These are phyloP conservation scores for Xylaria hypoxylon DNA, from an alignment of 2,329 filamentous ascomycete species.

Conservation along the genomic window DNA sequence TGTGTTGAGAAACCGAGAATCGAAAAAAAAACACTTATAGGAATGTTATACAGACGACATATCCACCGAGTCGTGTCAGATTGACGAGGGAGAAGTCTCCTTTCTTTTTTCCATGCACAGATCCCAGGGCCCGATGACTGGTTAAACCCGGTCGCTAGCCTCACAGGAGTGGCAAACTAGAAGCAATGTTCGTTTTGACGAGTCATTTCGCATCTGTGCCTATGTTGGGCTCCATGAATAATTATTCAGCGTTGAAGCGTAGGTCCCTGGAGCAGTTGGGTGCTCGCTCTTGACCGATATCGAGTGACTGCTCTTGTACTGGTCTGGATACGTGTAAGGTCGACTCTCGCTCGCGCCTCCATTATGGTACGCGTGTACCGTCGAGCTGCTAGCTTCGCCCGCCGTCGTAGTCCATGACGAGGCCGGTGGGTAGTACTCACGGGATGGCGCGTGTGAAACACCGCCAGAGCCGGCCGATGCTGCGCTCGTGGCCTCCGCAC, in stretches of 20 bases:
- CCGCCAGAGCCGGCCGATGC: constrained; percentile 28
- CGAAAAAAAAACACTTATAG: constrained; percentile 28
- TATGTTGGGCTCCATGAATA: constrained; percentile 69
- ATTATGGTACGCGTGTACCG: constrained; percentile 58
- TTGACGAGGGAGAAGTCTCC: constrained; percentile 19
- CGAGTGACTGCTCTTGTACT: constrained; percentile 58
- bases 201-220: constrained; percentile 2
- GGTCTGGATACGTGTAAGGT: constrained; percentile 63
- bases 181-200: constrained; percentile 5
- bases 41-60: constrained; percentile 38
- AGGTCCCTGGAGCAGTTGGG: constrained; percentile 56
- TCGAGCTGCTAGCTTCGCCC: constrained; percentile 56
- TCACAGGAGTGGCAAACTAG: constrained; percentile 8
- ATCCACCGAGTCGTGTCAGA: constrained; percentile 22
- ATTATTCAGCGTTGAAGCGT: constrained; percentile 64
- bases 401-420: constrained; percentile 65
- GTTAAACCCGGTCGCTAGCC: constrained; percentile 5
- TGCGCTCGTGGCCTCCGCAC: constrained; percentile 28
- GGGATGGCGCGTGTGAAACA: constrained; percentile 49
- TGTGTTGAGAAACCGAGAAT: constrained; percentile 25
- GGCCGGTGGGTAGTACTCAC: constrained; percentile 67
- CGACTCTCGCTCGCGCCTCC: constrained; percentile 57
- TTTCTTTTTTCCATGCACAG: constrained; percentile 14
- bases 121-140: not conserved
- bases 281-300: constrained; percentile 52